Evolutionary conservation across 805 yeast species (phyloP), one percentile per base, ranked within the genome.

Genomic region (Wickerhamiella lipophila): DNA sequence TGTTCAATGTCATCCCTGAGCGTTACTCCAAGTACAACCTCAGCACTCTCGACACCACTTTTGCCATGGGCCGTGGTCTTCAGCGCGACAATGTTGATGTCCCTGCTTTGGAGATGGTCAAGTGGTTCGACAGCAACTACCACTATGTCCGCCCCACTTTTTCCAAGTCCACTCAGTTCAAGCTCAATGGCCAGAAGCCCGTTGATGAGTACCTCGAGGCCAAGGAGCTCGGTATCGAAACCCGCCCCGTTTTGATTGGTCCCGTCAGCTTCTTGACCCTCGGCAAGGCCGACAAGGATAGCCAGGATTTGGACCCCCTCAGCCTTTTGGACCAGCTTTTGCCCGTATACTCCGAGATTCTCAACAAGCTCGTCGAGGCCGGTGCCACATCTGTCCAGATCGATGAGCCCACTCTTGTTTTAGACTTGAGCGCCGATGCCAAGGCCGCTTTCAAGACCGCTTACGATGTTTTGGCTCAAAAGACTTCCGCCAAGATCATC

Each of bases 41-140:
- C 68, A 78, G 86, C 58, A 81, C 86, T 68, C 76, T 92, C 60
- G 98, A 92, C 72, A 84, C 86, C 55, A 73, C 84, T 64, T 92
- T 92, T 69, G 98, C 98, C 66, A 92, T 92, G 97, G 98, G 97
- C 73, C 87, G 98, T 79, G 98, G 98, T 81, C 78, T 92, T 69
- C 98, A 92, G 77, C 85, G 92, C 75, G 81, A 83, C 71, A 95
- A 94, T 58, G 95, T 92, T 61, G 98, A 92, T 71, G 98, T 92
- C 54, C 89, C 97, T 56, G 98, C 98, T 63, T 78, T 86, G 68
- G 72, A 92, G 79, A 92, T 92, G 98, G 98, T 92, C 62, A 92
- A 92, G 78, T 92, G 98, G 98, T 92, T 92, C 63, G 98, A 92
- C 73, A 84, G 96, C 58, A 92, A 92, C 86, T 92, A 92, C 85